Conservation (phyloP, 1,139 yeast genomes). For the Keqinozyma sinolaborantium region DNA sequence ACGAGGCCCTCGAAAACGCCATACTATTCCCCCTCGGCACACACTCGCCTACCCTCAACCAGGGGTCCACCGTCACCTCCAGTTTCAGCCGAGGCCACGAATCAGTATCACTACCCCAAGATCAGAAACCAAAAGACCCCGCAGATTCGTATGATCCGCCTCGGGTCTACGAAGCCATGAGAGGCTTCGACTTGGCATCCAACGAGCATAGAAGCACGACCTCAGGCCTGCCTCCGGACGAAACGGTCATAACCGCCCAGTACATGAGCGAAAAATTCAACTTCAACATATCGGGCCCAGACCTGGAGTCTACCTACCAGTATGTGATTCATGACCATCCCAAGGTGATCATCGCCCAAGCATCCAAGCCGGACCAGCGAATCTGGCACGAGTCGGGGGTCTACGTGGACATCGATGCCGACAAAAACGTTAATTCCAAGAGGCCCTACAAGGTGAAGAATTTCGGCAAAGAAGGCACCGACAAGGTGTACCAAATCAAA, state of each 20-base stretch:
- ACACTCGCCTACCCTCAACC: too few relatives aligned
- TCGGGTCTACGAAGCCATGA: too few relatives aligned
- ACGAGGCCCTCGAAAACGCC: too few relatives aligned
- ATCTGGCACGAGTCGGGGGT: conserved; percentile 29
- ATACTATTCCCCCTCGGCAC: too few relatives aligned
- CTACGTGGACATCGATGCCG: conserved; percentile 12
- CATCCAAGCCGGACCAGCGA: conserved; percentile 15
- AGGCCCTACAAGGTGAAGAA: conserved; percentile 8
- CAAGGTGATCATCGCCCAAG: conserved; percentile 19
- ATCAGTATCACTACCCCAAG: too few relatives aligned
- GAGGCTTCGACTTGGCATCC: too few relatives aligned
- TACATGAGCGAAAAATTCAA: conserved; percentile 21
- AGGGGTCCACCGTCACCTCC: too few relatives aligned
- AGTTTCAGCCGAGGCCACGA: too few relatives aligned
- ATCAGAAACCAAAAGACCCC: too few relatives aligned
- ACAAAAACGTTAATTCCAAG: conserved; percentile 1
- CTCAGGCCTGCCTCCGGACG: too few relatives aligned
- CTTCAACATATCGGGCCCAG: conserved; percentile 21
- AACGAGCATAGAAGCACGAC: too few relatives aligned
- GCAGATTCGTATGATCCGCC: too few relatives aligned
- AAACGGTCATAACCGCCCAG: conserved; percentile 15
- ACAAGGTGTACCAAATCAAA: conserved; percentile 13
- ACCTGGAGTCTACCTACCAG: conserved; percentile 17
- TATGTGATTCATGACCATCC: conserved; percentile 27
- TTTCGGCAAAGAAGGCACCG: conserved; percentile 4